Conservation (phyloP, 2,329 filamentous ascomycete genomes). For the Onygena corvina region DNA sequence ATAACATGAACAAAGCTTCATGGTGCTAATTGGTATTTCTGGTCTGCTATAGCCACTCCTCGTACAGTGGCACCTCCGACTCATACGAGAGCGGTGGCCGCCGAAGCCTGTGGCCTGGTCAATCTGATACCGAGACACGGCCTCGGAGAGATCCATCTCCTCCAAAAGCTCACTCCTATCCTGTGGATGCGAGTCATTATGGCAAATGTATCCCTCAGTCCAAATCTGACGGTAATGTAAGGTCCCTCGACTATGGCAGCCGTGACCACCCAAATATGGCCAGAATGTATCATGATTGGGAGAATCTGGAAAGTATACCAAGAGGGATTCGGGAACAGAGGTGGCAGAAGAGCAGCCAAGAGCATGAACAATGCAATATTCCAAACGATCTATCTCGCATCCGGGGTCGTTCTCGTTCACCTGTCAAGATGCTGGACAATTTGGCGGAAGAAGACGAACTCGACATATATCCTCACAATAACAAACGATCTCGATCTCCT, state of each 20-base stretch:
- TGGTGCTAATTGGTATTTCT: background rate
- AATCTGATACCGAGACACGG: conserved; percentile 11
- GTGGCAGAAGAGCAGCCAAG: background rate
- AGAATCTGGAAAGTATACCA: conserved; percentile 7
- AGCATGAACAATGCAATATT: conserved; percentile 7
- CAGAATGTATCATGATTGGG: conserved; percentile 11
- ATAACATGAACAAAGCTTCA: background rate
- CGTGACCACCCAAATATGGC: conserved; percentile 3
- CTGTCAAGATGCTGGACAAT: conserved; percentile 19
- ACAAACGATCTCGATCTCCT: conserved; percentile 22
- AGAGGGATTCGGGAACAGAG: background rate
- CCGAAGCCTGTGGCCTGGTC: conserved; percentile 19
- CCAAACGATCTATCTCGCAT: conserved; percentile 9
- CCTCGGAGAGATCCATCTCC: conserved; percentile 10
- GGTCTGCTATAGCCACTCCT: conserved; percentile 16
- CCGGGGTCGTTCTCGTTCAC: conserved; percentile 14
- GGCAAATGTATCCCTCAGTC: conserved; percentile 17
- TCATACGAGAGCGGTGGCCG: conserved; percentile 21
- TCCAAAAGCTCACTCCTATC: conserved; percentile 17
- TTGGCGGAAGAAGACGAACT: conserved; percentile 19
- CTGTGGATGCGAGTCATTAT: conserved; percentile 12
- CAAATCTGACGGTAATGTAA: conserved; percentile 17
- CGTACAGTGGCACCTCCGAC: conserved; percentile 21
- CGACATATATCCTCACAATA: conserved; percentile 11
- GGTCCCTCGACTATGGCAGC: conserved; percentile 11